Conservation (phyloP, 1,284 basidiomycete species). For the Omphalotus olearius region DNA sequence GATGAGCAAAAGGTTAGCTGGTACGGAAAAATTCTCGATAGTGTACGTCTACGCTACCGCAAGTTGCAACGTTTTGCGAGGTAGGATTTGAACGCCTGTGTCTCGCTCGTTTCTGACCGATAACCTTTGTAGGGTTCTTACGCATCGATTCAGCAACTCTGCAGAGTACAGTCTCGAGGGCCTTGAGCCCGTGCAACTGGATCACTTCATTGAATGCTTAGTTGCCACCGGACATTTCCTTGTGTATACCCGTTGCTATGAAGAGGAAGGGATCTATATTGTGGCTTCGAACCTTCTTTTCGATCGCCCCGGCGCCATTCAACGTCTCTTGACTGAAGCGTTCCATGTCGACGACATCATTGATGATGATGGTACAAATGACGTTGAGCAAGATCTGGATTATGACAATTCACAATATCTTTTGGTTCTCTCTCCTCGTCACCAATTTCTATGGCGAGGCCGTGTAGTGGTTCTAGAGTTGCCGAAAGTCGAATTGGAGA, state of each 20-base stretch:
- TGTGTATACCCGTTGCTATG: constrained; percentile 87
- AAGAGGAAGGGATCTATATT: constrained; percentile 93
- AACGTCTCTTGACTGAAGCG: constrained; percentile 79
- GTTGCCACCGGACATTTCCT: constrained; percentile 91
- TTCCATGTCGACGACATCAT: constrained; percentile 71
- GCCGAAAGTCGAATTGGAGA: constrained; percentile 70
- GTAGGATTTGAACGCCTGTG: constrained; percentile 35
- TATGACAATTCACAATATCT: constrained; percentile 67
- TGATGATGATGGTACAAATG: constrained; percentile 49
- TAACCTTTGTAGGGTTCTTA: constrained; percentile 54
- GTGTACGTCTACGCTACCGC: constrained; percentile 87
- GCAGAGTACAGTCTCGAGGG: constrained; percentile 90
- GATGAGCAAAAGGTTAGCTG: constrained; percentile 82
- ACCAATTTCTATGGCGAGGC: constrained; percentile 93
- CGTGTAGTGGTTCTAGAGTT: constrained; percentile 75
- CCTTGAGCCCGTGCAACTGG: constrained; percentile 51
- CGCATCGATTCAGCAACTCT: constrained; percentile 90
- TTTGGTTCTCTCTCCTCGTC: constrained; percentile 83
- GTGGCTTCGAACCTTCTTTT: constrained; percentile 83
- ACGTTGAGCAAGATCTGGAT: constrained; percentile 47
- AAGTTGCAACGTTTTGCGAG: constrained; percentile 92
- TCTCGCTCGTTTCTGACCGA: background rate
- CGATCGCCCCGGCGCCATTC: constrained; percentile 79
- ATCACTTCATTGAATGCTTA: constrained; percentile 77
- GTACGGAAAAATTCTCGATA: constrained; percentile 94